Evolutionary conservation across 208 protist genomes (phyloP).

Genomic region (Acanthamoeba triangularis): DNA sequence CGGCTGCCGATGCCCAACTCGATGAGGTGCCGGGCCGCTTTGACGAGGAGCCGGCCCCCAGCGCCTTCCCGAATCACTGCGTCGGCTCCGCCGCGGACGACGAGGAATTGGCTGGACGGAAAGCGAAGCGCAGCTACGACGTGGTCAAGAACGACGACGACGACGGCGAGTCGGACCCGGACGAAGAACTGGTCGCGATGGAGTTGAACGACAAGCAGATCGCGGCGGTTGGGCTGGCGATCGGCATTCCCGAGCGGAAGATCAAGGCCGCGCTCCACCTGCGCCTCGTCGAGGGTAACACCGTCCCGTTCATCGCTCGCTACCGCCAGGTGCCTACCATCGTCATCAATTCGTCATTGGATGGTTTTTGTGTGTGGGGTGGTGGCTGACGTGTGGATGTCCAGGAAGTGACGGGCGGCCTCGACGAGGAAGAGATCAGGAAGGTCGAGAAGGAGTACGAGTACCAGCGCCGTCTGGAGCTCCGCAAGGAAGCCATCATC

Average conservation of each 20-base stretch:
- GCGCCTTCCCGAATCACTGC: no score
- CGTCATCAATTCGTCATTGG: no score
- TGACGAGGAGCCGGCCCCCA: no score
- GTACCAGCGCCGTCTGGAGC: not conserved
- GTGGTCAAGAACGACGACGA: no score
- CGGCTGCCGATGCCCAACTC: no score
- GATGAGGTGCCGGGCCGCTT: no score
- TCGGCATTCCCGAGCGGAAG: not conserved
- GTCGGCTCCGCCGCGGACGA: no score
- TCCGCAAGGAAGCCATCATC: not conserved
- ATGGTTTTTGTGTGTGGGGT: no score
- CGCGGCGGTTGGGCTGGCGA: not conserved
- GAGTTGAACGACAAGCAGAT: not conserved
- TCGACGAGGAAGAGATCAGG: not conserved
- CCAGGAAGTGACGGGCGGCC: not conserved
- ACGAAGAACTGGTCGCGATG: not conserved
- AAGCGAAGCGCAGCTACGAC: no score
- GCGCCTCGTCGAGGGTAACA: not conserved
- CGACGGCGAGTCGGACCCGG: not conserved
- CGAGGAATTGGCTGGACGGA: no score
- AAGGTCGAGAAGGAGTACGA: not conserved
- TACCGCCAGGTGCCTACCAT: not conserved
- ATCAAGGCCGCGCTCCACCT: not conserved
- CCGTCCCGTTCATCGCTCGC: not conserved
- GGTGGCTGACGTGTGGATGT: no score